These are phyloP conservation scores for Penicillium freii DNA, from an alignment of 2,329 filamentous ascomycete genomes.

Conservation along the genomic window DNA sequence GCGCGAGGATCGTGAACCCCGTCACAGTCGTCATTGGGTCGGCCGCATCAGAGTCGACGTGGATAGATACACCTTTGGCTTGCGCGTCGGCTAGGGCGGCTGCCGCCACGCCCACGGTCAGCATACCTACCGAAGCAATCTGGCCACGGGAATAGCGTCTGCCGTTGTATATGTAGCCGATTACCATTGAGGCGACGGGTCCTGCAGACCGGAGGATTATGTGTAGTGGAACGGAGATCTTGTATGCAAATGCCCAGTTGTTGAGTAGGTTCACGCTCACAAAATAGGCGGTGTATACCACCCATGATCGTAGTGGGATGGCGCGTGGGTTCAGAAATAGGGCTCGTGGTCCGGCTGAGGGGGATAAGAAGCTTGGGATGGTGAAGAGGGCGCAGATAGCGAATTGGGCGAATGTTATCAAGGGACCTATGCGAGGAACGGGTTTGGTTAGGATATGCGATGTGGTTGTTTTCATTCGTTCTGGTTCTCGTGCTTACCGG, in stretches of 20 bases:
- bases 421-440: slow-evolving; percentile 58
- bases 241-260: slow-evolving; percentile 96
- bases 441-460: neutral
- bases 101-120: slow-evolving; percentile 82
- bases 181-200: slow-evolving; percentile 90
- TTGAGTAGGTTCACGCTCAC: slow-evolving; percentile 94
- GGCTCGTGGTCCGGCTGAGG: slow-evolving; percentile 56
- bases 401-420: slow-evolving; percentile 87
- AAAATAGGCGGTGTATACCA: slow-evolving; percentile 85
- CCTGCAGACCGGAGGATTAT: slow-evolving; percentile 95
- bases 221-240: slow-evolving; percentile 93
- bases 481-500: slow-evolving; percentile 56
- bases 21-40: slow-evolving; percentile 41
- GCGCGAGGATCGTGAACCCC: slow-evolving; percentile 79
- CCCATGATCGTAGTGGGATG: slow-evolving; percentile 81
- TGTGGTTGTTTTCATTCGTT: neutral
- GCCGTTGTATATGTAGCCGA: slow-evolving; percentile 76
- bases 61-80: slow-evolving; percentile 61
- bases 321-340: slow-evolving; percentile 73
- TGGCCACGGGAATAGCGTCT: slow-evolving; percentile 81
- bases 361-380: slow-evolving; percentile 71
- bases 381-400: slow-evolving; percentile 76
- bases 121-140: slow-evolving; percentile 72
- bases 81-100: slow-evolving; percentile 88
- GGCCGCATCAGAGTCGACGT: slow-evolving; percentile 33